A percentile compares a stretch with the other conserved stretches of the same genome.
Evolutionary conservation across 371 early-diverging fungal genomes (phyloP).

Genomic region (Funneliformis caledonium): DNA sequence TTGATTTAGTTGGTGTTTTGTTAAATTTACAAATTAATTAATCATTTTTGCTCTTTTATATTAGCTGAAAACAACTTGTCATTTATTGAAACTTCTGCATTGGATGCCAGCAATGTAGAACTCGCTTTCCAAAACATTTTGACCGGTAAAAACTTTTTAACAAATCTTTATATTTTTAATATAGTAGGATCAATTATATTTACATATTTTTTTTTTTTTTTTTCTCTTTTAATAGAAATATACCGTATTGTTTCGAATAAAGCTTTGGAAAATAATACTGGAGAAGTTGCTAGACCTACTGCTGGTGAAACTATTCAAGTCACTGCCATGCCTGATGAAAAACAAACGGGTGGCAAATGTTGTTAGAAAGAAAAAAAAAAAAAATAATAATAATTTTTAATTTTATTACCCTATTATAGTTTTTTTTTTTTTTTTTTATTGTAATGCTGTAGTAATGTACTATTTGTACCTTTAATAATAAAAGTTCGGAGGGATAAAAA

Average conservation of each 20-base stretch:
- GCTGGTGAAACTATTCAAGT: constrained; percentile 80
- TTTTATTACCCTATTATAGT: neutral
- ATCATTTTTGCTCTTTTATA: neutral
- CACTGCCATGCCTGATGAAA: constrained; percentile 65
- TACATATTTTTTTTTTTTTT: neutral
- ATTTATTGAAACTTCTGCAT: constrained; percentile 78
- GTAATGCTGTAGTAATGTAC: neutral
- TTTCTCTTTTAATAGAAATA: constrained; percentile 64
- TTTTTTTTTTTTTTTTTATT: too few relatives aligned
- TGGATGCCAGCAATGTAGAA: constrained; percentile 74
- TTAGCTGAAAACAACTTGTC: constrained; percentile 62
- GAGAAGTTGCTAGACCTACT: constrained; percentile 72
- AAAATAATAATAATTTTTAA: neutral
- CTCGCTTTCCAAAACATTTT: constrained; percentile 69
- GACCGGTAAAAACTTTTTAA: constrained; percentile 50
- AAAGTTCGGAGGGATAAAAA: constrained; percentile 39
- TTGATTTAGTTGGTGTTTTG: neutral
- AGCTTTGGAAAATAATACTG: constrained; percentile 76
- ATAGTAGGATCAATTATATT: neutral
- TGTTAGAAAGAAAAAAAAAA: constrained; percentile 57
- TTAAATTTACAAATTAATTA: neutral
- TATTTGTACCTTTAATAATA: neutral
- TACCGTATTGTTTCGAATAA: constrained; percentile 93
- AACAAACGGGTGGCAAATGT: constrained; percentile 72
- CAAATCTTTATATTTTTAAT: neutral